Base-by-base conservation (phyloP, 2,329 filamentous ascomycete species). In the Onygena corvina region DNA sequence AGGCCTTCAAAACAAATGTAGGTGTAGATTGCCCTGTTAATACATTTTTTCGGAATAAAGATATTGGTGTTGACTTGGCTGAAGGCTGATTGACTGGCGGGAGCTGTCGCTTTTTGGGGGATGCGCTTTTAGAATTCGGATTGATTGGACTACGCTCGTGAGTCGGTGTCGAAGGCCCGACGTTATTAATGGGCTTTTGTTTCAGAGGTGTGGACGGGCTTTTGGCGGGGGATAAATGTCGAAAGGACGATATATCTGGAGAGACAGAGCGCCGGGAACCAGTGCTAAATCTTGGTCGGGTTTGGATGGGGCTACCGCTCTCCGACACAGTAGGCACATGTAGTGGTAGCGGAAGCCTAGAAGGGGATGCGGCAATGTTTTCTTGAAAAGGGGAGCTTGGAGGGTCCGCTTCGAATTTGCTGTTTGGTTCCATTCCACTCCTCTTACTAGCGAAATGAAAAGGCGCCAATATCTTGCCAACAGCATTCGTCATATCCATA, bases 401-500 rank as follows among this genome's bases (percentile, higher is more conserved):
- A 30, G 69, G 53, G 38, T 75, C 69, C 45, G 75, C 71, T 23
- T 77, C 70, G 11, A 67, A 72, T 58, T 81, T 79, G 23, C 48
- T 30, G n/a, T 29, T 9, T 3, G 11, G 18, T 11, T 16, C 31
- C 76, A 76, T 81, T 78, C 9, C 77, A 61, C 42, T 71, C 71
- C 59, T 76, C 80, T 6, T 73, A 77, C 50, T 73, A 66, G 6
- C 65, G 61, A 33, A 72, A 59, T 54, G 63, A 18, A 59, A 52
- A 54, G 63, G 69, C 62, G 60, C 60, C 35, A 84, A 67, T 46
- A 86, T 84, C 6, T 73, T 71, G 7, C 82, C 81, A 42, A 84
- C 69, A 4, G 75, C 77, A 40, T 71, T 71, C 1, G 81, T 84
- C 61, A 84, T 77, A 40, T 84, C 81, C 81, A 85, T 84, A 0